Conservation (phyloP, 306 rosid species). For the Trifolium pratense region DNA sequence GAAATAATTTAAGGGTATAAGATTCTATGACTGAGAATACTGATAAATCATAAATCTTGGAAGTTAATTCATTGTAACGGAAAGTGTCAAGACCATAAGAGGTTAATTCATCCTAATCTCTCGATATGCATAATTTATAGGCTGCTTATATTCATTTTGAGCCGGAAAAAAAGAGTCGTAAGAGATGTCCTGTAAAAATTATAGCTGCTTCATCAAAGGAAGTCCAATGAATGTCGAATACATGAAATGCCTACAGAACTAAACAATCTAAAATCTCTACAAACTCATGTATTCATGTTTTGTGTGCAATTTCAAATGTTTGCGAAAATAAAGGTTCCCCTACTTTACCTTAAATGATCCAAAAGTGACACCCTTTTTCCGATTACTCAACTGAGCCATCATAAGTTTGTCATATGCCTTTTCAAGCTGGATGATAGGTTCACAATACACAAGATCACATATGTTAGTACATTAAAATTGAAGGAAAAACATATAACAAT, state of each 20-base stretch:
- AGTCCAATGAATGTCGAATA: slow-evolving; percentile 25
- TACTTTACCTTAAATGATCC: slow-evolving; percentile 79
- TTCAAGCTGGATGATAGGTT: slow-evolving; percentile 68
- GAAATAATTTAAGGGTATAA: no score
- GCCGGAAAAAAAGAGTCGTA: neutral
- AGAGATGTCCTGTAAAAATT: slow-evolving; percentile 20
- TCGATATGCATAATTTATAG: slow-evolving; percentile 11
- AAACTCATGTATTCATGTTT: slow-evolving; percentile 4
- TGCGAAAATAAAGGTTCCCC: slow-evolving; percentile 24
- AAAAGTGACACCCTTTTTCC: slow-evolving; percentile 92
- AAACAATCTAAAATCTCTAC: slow-evolving; percentile 27
- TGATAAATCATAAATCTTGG: slow-evolving; percentile 6
- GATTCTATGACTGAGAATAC: slow-evolving; percentile 12
- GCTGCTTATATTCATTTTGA: slow-evolving; percentile 15
- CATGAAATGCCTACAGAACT: slow-evolving; percentile 35
- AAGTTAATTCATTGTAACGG: slow-evolving; percentile 13
- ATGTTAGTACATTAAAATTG: slow-evolving; percentile 38
- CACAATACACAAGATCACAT: slow-evolving; percentile 37
- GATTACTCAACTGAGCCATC: slow-evolving; percentile 90
- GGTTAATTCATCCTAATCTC: slow-evolving; percentile 26
- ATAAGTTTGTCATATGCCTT: slow-evolving; percentile 91
- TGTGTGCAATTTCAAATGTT: slow-evolving; percentile 30
- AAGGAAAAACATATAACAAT: slow-evolving; percentile 14
- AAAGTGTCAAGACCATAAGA: slow-evolving; percentile 27
- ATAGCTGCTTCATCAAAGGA: slow-evolving; percentile 17